Evolutionary conservation across 768 basidiomycete species (phyloP).

Genomic region (Termitomyces eurrhizus): DNA sequence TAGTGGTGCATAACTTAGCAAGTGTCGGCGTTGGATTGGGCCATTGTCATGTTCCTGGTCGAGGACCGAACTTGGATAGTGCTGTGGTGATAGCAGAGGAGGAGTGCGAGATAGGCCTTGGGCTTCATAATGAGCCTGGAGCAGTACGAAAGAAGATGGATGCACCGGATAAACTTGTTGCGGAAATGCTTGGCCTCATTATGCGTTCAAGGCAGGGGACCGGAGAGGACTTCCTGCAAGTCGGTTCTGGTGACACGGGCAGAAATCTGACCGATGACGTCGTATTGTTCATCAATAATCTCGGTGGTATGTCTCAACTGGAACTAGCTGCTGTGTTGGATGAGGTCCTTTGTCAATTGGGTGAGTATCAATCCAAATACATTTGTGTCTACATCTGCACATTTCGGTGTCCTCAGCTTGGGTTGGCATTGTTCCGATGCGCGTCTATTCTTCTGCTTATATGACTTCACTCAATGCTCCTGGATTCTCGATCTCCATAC

Average conservation of each 20-base stretch:
- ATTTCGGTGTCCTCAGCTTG: conserved; percentile 20
- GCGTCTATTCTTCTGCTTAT: conserved; percentile 45
- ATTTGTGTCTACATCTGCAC: not conserved
- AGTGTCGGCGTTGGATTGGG: conserved; percentile 43
- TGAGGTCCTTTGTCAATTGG: conserved; percentile 37
- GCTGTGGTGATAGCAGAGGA: conserved; percentile 16
- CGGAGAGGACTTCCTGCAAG: conserved; percentile 13
- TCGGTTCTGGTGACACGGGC: conserved; percentile 26
- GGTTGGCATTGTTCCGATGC: conserved; percentile 28
- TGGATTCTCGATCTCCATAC: conserved; percentile 49
- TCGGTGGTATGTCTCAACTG: conserved; percentile 47
- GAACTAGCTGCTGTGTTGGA: conserved; percentile 50
- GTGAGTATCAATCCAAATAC: conserved; percentile 21
- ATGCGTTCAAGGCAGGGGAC: conserved; percentile 41
- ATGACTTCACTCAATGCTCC: conserved; percentile 64
- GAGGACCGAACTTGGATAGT: conserved; percentile 20
- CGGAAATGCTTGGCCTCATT: conserved; percentile 31
- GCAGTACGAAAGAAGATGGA: conserved; percentile 34
- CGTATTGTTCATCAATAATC: conserved; percentile 51
- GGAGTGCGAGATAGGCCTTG: conserved; percentile 47
- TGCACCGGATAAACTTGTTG: conserved; percentile 23
- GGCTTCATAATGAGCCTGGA: conserved; percentile 55
- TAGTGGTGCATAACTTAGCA: conserved; percentile 26
- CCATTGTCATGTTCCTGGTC: conserved; percentile 57
- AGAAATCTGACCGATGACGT: conserved; percentile 33